phyloP scores from a whole-genome alignment of 2,329 filamentous ascomycete species.

The Botrytis fragariae region DNA sequence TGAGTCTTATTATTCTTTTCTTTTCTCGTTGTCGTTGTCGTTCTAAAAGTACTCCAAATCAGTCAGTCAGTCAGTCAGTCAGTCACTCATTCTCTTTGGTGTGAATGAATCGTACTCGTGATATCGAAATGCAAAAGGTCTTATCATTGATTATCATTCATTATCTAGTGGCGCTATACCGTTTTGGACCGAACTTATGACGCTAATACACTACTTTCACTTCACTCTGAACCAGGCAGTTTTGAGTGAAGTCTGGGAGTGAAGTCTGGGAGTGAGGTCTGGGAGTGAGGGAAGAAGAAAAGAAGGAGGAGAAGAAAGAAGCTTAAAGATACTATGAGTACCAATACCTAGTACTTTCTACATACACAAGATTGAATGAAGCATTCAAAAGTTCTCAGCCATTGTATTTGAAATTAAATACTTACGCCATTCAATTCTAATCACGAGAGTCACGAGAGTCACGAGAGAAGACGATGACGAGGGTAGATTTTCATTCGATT shows the following conservation, averaged over 20 bases:
- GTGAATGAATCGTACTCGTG: not conserved
- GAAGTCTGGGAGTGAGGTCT: not conserved
- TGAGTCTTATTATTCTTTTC: not conserved
- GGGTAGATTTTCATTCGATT: not conserved
- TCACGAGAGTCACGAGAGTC: too few relatives aligned
- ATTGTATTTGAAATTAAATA: not conserved
- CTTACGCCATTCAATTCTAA: not conserved
- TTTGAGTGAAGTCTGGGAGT: not conserved
- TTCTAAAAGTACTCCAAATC: not conserved
- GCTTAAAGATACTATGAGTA: not conserved
- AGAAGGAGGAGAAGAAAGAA: not conserved
- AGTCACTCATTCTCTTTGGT: not conserved
- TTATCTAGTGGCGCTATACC: not conserved
- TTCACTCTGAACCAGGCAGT: not conserved
- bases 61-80: not conserved
- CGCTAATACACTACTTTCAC: not conserved
- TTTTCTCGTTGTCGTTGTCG: not conserved
- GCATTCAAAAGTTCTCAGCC: not conserved
- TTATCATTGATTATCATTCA: not conserved
- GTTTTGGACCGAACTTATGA: not conserved
- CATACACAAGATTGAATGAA: too few relatives aligned
- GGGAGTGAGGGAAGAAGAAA: not conserved
- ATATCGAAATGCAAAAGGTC: not conserved
- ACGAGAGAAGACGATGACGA: not conserved
- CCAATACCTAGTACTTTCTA: too few relatives aligned